Percentiles rank a stretch among this genome's conserved stretches.
Evolutionary conservation across 164 flowering plant species (phyloP).

Genomic region (Chimonanthus salicifolius): DNA sequence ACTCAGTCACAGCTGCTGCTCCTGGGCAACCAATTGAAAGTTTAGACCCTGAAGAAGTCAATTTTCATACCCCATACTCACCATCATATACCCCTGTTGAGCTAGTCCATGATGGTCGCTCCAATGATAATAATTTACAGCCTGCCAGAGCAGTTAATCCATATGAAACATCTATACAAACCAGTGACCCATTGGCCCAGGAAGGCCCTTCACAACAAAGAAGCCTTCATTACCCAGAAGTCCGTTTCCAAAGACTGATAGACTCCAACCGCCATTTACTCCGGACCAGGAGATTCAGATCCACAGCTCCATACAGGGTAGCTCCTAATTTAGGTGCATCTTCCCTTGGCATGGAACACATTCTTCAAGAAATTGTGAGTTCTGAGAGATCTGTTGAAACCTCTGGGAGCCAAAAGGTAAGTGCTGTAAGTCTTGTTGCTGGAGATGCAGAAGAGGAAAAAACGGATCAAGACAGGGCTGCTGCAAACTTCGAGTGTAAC

Average conservation of each 20-base stretch:
- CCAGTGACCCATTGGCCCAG: not conserved
- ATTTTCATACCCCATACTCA: not conserved
- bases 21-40: not conserved
- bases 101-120: not conserved
- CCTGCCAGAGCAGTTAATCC: not conserved
- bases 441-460: conserved; percentile 9
- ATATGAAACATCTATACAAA: not conserved
- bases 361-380: not conserved
- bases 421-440: not conserved
- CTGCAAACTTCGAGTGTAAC: conserved; percentile 22
- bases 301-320: conserved; percentile 6
- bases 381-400: conserved; percentile 8
- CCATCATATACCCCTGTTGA: conserved; percentile 4
- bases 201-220: not conserved
- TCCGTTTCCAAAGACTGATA: conserved; percentile 8
- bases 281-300: not conserved
- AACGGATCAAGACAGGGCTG: conserved; percentile 2
- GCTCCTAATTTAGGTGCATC: not conserved
- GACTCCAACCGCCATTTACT: not conserved
- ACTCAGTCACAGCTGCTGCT: not conserved
- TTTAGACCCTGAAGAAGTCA: not conserved
- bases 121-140: not conserved
- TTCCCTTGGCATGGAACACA: not conserved
- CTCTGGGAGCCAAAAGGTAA: conserved; percentile 9
- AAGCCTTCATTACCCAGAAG: not conserved